Percentiles rank a stretch among this genome's conserved stretches.
These are phyloP conservation scores for Rhodotorula mucilaginosa DNA, from an alignment of 1,284 basidiomycete genomes.

Conservation along the genomic window DNA sequence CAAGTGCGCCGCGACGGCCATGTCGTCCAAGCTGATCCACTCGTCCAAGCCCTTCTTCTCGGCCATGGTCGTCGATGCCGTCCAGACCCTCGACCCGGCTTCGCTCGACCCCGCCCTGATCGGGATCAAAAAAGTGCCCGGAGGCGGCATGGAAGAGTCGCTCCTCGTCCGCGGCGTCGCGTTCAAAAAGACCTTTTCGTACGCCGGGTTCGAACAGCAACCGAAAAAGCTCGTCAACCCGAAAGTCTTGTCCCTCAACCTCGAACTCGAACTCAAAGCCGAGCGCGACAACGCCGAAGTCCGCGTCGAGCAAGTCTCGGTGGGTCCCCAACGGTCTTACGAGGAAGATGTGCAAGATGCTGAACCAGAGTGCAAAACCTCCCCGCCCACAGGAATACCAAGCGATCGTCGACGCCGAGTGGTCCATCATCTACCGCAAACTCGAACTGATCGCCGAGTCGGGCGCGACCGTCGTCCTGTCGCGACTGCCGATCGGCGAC, in stretches of 20 bases:
- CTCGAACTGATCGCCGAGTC: slow-evolving; percentile 94
- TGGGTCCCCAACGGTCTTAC: slow-evolving; percentile 27
- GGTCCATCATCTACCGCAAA: slow-evolving; percentile 99
- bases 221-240: slow-evolving; percentile 90
- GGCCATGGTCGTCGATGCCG: slow-evolving; percentile 97
- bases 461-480: slow-evolving; percentile 95
- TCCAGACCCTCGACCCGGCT: slow-evolving; percentile 84
- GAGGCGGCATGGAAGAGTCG: slow-evolving; percentile 92
- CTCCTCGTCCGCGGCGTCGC: slow-evolving; percentile 84
- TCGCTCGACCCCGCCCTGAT: slow-evolving; percentile 96
- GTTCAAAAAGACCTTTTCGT: slow-evolving; percentile 99
- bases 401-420: slow-evolving; percentile 98
- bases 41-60: slow-evolving; percentile 99
- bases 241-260: slow-evolving; percentile 89
- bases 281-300: slow-evolving; percentile 99
- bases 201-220: slow-evolving; percentile 98
- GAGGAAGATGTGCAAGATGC: background rate
- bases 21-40: slow-evolving; percentile 99
- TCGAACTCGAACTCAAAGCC: slow-evolving; percentile 97
- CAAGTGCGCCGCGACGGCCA: slow-evolving; percentile 96
- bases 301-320: slow-evolving; percentile 86
- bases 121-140: slow-evolving; percentile 98
- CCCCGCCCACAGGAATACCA: slow-evolving; percentile 70
- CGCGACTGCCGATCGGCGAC: slow-evolving; percentile 97
- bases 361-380: background rate